phyloP scores from a whole-genome alignment of 306 rosid species.

The Echinosophora koreensis region DNA sequence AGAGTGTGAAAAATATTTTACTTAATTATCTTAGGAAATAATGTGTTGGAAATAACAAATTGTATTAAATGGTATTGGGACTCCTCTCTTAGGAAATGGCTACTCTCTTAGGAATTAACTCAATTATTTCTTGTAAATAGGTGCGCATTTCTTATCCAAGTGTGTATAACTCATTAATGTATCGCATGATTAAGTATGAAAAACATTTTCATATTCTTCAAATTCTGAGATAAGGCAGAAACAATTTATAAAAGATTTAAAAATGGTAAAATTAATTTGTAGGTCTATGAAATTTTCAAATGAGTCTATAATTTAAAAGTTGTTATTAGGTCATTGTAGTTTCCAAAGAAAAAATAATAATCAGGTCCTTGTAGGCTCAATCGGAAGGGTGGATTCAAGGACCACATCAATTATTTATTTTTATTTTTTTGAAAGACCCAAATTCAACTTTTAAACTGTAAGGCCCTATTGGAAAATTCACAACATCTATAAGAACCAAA shows the following conservation, averaged over 20 bases:
- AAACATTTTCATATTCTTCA: no score
- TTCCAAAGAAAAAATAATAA: constrained; percentile 6
- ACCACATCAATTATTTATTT: constrained; percentile 1
- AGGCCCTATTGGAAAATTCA: constrained; percentile 5
- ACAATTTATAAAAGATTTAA: not conserved
- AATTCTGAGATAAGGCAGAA: not conserved
- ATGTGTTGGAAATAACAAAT: no score
- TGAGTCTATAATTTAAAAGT: constrained; percentile 4
- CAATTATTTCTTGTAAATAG: no score
- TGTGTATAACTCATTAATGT: no score
- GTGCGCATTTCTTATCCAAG: no score
- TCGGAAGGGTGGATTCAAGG: constrained; percentile 7
- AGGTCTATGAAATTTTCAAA: not conserved
- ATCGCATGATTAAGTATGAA: no score
- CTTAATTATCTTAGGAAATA: no score
- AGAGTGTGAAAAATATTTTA: no score
- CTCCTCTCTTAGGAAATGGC: no score
- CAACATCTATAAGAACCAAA: constrained; percentile 1
- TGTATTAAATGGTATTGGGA: no score
- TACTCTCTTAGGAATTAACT: no score
- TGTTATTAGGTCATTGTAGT: not conserved
- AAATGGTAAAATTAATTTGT: constrained; percentile 4
- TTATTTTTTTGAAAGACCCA: not conserved
- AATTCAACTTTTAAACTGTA: not conserved
- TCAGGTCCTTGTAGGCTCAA: constrained; percentile 1